phyloP scores from a whole-genome alignment of 371 early-diverging fungal species.

The Rhizopus stolonifer region DNA sequence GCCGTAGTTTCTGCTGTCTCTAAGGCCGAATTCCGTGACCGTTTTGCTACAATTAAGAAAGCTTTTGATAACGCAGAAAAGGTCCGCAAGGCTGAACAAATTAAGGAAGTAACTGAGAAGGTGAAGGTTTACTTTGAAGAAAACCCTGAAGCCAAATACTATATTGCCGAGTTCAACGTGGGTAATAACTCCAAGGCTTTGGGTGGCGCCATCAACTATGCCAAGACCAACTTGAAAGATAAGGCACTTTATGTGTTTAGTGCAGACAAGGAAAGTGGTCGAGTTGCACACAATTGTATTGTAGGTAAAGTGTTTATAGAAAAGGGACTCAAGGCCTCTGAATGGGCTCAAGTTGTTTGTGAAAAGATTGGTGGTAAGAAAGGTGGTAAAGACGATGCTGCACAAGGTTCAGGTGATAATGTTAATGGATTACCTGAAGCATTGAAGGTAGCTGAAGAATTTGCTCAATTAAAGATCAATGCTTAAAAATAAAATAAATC shows the following conservation, averaged over 20 bases:
- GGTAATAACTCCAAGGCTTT: constrained; percentile 77
- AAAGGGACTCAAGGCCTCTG: constrained; percentile 84
- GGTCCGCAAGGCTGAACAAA: constrained; percentile 80
- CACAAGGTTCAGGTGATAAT: constrained; percentile 79
- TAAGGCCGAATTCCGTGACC: constrained; percentile 76
- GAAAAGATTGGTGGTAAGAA: constrained; percentile 87
- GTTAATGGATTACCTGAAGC: constrained; percentile 69
- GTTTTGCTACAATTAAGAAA: constrained; percentile 75
- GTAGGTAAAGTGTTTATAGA: constrained; percentile 68
- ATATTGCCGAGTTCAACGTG: constrained; percentile 66
- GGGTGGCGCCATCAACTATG: constrained; percentile 72
- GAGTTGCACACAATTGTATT: constrained; percentile 83
- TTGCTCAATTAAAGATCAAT: constrained; percentile 68
- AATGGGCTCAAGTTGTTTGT: constrained; percentile 86
- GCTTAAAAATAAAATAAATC: background rate
- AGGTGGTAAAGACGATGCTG: constrained; percentile 86
- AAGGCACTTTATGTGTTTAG: constrained; percentile 87
- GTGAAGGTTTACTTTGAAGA: constrained; percentile 78
- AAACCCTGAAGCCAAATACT: constrained; percentile 61
- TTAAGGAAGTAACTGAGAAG: constrained; percentile 76
- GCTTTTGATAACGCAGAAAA: constrained; percentile 87
- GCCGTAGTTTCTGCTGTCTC: constrained; percentile 78
- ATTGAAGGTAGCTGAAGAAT: constrained; percentile 71
- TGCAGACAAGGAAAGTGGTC: constrained; percentile 66
- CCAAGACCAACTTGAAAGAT: constrained; percentile 69